Base-by-base conservation (phyloP, 2,329 filamentous ascomycete species). In the Magnaporthiopsis incrustans region DNA sequence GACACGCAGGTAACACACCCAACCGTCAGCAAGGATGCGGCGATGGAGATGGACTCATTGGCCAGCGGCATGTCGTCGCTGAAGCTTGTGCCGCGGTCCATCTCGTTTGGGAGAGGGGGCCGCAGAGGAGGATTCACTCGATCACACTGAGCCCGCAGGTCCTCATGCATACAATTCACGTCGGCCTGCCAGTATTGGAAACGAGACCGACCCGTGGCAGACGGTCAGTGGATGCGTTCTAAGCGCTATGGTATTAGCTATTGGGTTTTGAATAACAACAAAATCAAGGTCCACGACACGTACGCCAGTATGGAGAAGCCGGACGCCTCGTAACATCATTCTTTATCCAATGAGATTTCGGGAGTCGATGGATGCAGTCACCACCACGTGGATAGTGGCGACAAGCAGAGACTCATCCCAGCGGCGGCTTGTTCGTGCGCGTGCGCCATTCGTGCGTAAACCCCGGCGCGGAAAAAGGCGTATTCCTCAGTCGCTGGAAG, bases 401-500 rank as follows among this genome's bases (percentile, higher is more conserved):
- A 25, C 22, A 53, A 25, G 44, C 44, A n/a, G 22, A n/a, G 22
- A 53, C n/a, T n/a, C 7, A 53, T 53, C 44, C 44, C n/a, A 25
- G 44, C 11, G 38, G 38, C 38, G 30, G 30, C 30, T 35, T 35
- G 33, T 10, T 53, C 7, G 18, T 53, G n/a, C 44, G 18, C n/a
- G 18, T n/a, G n/a, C 18, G 44, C n/a, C 44, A 22, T 53, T 53
- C 44, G 10, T 25, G 44, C 44, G 44, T 2, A 53, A 53, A n/a
- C 18, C 22, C 44, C 44, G 11, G 22, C 7, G 44, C n/a, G 53
- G 15, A 30, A 25, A n/a, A n/a, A 32, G 26, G 15, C 38, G 22
- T 25, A 15, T 22, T 35, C 18, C 66, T 75, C 74, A 97, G 75
- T 97, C 93, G 72, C 86, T 90, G 60, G 92, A 96, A 22, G 91